Conservation (phyloP, 106 monocot genomes). For the Hemerocallis citrina region DNA sequence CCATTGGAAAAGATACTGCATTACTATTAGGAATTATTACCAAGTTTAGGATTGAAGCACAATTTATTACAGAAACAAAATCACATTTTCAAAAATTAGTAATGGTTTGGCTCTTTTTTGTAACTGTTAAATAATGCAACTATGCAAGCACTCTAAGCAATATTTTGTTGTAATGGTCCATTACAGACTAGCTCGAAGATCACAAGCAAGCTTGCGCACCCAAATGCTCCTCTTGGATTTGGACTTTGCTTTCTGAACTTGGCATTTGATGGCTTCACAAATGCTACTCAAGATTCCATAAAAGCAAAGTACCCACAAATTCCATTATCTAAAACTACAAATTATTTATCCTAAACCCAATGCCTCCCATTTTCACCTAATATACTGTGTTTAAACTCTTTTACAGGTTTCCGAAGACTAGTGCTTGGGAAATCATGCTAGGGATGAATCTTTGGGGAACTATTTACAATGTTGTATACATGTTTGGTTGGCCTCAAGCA, state of each 20-base stretch:
- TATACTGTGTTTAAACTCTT: background rate
- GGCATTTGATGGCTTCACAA: slow-evolving; percentile 92
- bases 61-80: too few relatives aligned
- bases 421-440: slow-evolving; percentile 97
- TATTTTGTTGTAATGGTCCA: too few relatives aligned
- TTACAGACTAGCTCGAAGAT: slow-evolving; percentile 96
- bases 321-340: background rate
- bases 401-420: slow-evolving; percentile 78
- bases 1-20: too few relatives aligned
- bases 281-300: slow-evolving; percentile 95
- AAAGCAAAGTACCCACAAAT: slow-evolving; percentile 40
- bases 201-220: slow-evolving; percentile 87
- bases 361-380: background rate
- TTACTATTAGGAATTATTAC: too few relatives aligned
- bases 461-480: slow-evolving; percentile 67
- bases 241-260: slow-evolving; percentile 87
- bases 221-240: slow-evolving; percentile 94
- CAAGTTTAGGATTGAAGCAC: too few relatives aligned
- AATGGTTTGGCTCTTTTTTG: too few relatives aligned
- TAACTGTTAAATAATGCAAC: too few relatives aligned
- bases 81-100: too few relatives aligned
- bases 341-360: background rate
- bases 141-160: too few relatives aligned
- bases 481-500: slow-evolving; percentile 76
- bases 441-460: slow-evolving; percentile 99